Percentiles rank a stretch among this genome's conserved stretches.
Conservation (phyloP, 139 green algal species). For the Eudorina sp. region DNA sequence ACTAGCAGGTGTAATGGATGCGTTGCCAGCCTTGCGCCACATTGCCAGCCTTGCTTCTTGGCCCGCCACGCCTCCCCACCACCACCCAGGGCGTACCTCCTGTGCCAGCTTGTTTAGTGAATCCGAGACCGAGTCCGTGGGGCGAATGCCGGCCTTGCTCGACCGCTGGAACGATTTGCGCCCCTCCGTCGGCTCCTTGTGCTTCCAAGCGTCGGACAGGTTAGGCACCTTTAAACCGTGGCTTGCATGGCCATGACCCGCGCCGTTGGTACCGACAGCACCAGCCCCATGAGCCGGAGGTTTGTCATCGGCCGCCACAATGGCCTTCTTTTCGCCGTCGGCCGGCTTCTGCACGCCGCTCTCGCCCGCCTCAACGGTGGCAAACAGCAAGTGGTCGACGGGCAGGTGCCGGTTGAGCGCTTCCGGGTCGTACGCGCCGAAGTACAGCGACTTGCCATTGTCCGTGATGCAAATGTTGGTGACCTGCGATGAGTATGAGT, state of each 20-base stretch:
- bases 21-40: too few relatives aligned
- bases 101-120: slow-evolving; percentile 50
- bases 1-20: too few relatives aligned
- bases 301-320: too few relatives aligned
- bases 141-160: slow-evolving; percentile 28
- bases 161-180: slow-evolving; percentile 48
- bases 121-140: slow-evolving; percentile 12
- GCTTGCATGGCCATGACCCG: background rate
- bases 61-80: background rate
- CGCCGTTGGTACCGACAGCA: background rate
- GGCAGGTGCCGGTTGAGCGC: slow-evolving; percentile 69
- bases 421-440: slow-evolving; percentile 61
- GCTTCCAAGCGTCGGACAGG: slow-evolving; percentile 29
- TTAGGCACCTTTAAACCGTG: background rate
- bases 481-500: slow-evolving; percentile 51
- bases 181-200: background rate
- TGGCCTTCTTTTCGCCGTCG: slow-evolving; percentile 2
- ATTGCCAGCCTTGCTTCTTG: too few relatives aligned
- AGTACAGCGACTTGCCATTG: slow-evolving; percentile 55
- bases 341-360: slow-evolving; percentile 42
- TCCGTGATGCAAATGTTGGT: slow-evolving; percentile 64
- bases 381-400: slow-evolving; percentile 66
- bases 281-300: background rate
- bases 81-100: background rate
- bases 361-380: slow-evolving; percentile 65